These are phyloP conservation scores for Syncephalastrum racemosum DNA, from an alignment of 371 early-diverging fungal species.

Conservation along the genomic window DNA sequence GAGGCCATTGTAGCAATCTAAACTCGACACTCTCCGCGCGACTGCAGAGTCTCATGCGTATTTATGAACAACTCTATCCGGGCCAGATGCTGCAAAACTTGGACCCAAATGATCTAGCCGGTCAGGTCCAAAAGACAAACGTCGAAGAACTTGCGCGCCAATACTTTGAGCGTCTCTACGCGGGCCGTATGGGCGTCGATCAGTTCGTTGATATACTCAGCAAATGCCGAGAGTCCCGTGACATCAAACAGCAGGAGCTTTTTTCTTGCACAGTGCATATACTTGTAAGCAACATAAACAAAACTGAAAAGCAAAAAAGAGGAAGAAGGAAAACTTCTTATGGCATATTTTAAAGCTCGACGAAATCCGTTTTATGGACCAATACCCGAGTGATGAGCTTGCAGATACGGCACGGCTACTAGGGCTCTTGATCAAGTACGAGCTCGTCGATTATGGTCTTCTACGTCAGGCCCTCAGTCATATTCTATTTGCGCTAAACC, in stretches of 20 bases:
- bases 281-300: conserved; percentile 36
- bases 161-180: conserved; percentile 77
- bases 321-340: background rate
- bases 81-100: too few relatives aligned
- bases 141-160: conserved; percentile 77
- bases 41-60: too few relatives aligned
- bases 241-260: conserved; percentile 68
- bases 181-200: conserved; percentile 67
- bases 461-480: conserved; percentile 83
- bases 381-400: conserved; percentile 92
- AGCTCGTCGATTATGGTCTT: conserved; percentile 71
- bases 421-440: conserved; percentile 84
- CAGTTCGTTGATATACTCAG: conserved; percentile 74
- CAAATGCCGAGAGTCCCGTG: conserved; percentile 68
- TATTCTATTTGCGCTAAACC: conserved; percentile 82
- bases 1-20: too few relatives aligned
- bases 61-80: too few relatives aligned
- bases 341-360: conserved; percentile 57
- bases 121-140: conserved; percentile 34
- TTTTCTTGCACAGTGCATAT: conserved; percentile 82
- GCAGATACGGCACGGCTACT: conserved; percentile 84
- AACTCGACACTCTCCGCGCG: too few relatives aligned
- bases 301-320: background rate
- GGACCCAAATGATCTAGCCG: too few relatives aligned
- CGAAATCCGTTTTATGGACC: conserved; percentile 90